Conservation (phyloP, 306 rosid species). For the Aeschynomene evenia region DNA sequence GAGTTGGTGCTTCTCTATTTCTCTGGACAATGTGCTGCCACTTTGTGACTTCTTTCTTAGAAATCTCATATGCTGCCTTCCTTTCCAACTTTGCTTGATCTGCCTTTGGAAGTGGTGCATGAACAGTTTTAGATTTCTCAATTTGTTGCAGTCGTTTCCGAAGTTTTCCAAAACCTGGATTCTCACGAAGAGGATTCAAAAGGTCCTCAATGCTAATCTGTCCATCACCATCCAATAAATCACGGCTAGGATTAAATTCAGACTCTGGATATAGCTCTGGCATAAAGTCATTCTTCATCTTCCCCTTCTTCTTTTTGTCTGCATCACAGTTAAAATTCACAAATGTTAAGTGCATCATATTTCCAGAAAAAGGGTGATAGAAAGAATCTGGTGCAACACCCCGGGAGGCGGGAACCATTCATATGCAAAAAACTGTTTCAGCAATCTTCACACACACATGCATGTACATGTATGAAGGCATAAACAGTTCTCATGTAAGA, state of each 20-base stretch:
- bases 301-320: slow-evolving; percentile 63
- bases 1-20: slow-evolving; percentile 75
- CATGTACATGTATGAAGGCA: neutral
- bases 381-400: neutral
- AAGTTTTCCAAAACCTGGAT: slow-evolving; percentile 59
- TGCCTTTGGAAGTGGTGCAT: slow-evolving; percentile 67
- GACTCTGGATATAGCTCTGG: slow-evolving; percentile 85
- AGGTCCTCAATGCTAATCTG: slow-evolving; percentile 59
- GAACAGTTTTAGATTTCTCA: slow-evolving; percentile 46
- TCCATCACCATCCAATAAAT: slow-evolving; percentile 71
- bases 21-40: slow-evolving; percentile 79
- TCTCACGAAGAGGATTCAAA: slow-evolving; percentile 62
- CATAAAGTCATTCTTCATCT: slow-evolving; percentile 42
- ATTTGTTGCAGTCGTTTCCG: slow-evolving; percentile 46
- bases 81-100: slow-evolving; percentile 67
- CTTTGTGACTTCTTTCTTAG: slow-evolving; percentile 61
- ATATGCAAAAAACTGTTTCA: neutral
- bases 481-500: slow-evolving; percentile 3
- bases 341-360: neutral
- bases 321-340: neutral
- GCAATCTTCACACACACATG: neutral
- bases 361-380: neutral
- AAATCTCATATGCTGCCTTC: slow-evolving; percentile 53
- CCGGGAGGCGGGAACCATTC: neutral
- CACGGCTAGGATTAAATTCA: slow-evolving; percentile 78